Evolutionary conservation across 768 basidiomycete species (phyloP).

Genomic region (Boletus sensibilis): DNA sequence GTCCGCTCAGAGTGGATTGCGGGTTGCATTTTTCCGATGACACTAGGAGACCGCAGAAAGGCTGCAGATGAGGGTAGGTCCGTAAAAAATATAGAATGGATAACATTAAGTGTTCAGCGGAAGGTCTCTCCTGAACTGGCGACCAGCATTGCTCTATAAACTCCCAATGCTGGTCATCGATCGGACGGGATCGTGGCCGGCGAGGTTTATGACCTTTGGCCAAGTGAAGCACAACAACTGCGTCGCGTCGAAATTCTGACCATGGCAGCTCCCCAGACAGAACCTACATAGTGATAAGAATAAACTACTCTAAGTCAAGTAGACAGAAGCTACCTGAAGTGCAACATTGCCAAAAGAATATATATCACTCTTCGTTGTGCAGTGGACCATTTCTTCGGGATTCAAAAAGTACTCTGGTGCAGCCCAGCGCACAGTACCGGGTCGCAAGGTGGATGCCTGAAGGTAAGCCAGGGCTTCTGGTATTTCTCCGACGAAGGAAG

Average conservation of each 20-base stretch:
- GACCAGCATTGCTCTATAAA: conserved; percentile 10
- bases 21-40: background rate
- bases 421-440: conserved; percentile 4
- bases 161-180: conserved; percentile 7
- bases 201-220: conserved; percentile 4
- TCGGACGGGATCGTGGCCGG: conserved; percentile 2
- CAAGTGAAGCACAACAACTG: background rate
- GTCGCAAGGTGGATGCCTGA: conserved; percentile 2
- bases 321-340: background rate
- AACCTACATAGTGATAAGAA: background rate
- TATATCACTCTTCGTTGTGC: conserved; percentile 8
- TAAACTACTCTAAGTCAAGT: background rate
- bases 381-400: background rate
- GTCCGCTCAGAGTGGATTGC: background rate
- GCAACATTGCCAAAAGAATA: conserved; percentile 10
- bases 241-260: conserved; percentile 2
- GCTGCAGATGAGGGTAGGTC: background rate
- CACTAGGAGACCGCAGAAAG: background rate
- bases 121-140: background rate
- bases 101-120: background rate
- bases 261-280: conserved; percentile 6
- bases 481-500: conserved; percentile 6
- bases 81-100: background rate
- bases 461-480: conserved; percentile 7
- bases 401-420: conserved; percentile 7